A percentile compares a stretch with the other conserved stretches of the same genome.
Conservation (phyloP, 208 protist genomes). For the Crithidia sp. region DNA sequence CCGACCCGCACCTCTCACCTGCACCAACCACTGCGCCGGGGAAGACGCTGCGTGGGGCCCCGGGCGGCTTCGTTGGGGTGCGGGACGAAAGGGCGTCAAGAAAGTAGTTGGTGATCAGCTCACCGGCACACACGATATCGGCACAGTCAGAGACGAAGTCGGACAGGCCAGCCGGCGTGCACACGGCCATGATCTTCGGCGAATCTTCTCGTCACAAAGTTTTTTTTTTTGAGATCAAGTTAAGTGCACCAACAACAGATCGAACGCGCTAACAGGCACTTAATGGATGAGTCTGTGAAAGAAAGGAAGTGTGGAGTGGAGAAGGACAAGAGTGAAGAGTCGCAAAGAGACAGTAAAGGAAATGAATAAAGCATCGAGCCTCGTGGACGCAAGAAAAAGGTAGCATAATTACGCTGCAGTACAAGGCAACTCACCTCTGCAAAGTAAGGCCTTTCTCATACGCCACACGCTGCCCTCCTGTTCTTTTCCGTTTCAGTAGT, state of each 20-base stretch:
- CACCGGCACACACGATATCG: conserved; percentile 23
- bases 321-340: background rate
- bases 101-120: conserved; percentile 9
- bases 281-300: background rate
- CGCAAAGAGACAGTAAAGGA: no score
- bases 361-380: no score
- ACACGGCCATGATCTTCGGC: conserved; percentile 7
- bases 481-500: no score
- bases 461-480: no score
- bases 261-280: no score
- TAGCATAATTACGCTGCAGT: no score
- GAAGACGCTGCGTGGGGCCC: conserved; percentile 1
- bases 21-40: background rate
- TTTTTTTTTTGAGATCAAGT: background rate
- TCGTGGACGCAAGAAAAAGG: no score
- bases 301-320: background rate
- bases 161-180: background rate
- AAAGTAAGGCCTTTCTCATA: no score
- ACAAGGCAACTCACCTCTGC: no score
- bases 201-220: no score
- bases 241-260: no score
- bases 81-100: background rate
- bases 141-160: conserved; percentile 34
- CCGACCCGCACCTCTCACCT: conserved; percentile 9
- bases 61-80: background rate